Conservation (phyloP, 2,329 filamentous ascomycete genomes). For the Didymella lethalis region DNA sequence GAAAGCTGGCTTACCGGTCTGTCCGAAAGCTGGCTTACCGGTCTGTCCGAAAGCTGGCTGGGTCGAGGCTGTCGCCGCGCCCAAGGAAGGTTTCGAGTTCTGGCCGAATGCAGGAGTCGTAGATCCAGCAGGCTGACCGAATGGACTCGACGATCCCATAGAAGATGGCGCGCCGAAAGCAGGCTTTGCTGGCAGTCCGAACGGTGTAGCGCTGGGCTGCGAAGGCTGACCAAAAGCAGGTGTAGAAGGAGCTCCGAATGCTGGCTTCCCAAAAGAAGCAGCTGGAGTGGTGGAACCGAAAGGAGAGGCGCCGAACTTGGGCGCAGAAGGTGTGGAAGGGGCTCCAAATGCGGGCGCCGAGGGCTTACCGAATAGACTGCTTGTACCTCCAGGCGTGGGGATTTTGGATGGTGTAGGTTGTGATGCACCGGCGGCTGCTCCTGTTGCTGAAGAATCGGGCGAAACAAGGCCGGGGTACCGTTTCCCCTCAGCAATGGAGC, state of each 20-base stretch:
- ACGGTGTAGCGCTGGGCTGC: slow-evolving; percentile 20
- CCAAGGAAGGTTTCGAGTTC: slow-evolving; percentile 25
- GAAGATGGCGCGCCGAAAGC: slow-evolving; percentile 39
- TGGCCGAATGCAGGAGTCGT: slow-evolving; percentile 40
- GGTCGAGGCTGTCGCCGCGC: slow-evolving; percentile 16
- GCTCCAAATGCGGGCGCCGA: slow-evolving; percentile 37
- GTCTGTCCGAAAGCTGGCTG: slow-evolving; percentile 22
- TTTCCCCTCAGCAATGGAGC: slow-evolving; percentile 77
- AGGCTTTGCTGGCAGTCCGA: slow-evolving; percentile 34
- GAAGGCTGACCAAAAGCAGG: slow-evolving; percentile 25
- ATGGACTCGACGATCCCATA: slow-evolving; percentile 27
- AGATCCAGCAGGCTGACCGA: slow-evolving; percentile 35
- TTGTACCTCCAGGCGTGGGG: slow-evolving; percentile 20
- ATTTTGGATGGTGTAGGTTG: slow-evolving; percentile 23
- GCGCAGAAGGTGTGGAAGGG: slow-evolving; percentile 24
- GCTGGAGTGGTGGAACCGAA: slow-evolving; percentile 19
- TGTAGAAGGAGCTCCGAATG: slow-evolving; percentile 17
- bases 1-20: slow-evolving; percentile 20
- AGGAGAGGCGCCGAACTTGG: slow-evolving; percentile 36
- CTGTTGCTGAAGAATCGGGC: slow-evolving; percentile 1
- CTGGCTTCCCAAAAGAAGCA: slow-evolving; percentile 9
- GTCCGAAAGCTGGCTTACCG: slow-evolving; percentile 21
- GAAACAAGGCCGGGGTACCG: slow-evolving; percentile 74
- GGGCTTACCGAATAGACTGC: slow-evolving; percentile 22
- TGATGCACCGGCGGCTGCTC: slow-evolving; percentile 35